phyloP scores from a whole-genome alignment of 2,329 filamentous ascomycete genomes.

The Fusarium incarnatum region DNA sequence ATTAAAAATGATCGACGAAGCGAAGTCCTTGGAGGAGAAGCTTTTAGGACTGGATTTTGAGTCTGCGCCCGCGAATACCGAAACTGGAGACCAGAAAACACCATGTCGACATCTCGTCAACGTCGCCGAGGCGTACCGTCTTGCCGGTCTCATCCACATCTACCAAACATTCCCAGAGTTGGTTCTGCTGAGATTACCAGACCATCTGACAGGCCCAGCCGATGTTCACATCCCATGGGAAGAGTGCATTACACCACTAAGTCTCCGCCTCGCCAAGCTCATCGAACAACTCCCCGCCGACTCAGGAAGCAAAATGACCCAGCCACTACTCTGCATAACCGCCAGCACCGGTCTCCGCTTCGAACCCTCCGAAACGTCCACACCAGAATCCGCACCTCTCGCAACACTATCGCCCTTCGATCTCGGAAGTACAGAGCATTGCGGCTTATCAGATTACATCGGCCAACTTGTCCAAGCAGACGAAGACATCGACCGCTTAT shows the following conservation, averaged over 20 bases:
- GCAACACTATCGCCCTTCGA: not conserved
- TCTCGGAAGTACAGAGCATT: constrained; percentile 15
- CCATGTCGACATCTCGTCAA: constrained; percentile 49
- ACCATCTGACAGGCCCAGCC: not conserved
- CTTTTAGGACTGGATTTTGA: constrained; percentile 48
- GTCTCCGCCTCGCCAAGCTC: constrained; percentile 45
- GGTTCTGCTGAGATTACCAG: constrained; percentile 47
- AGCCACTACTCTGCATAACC: constrained; percentile 51
- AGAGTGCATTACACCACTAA: constrained; percentile 49
- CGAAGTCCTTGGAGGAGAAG: constrained; percentile 49
- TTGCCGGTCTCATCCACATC: constrained; percentile 54
- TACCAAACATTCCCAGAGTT: constrained; percentile 55
- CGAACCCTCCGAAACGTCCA: not conserved
- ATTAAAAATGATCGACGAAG: constrained; percentile 48
- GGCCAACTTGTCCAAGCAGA: constrained; percentile 25
- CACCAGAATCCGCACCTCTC: not conserved
- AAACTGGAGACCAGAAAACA: constrained; percentile 47
- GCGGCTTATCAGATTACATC: constrained; percentile 31
- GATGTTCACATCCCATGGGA: constrained; percentile 46
- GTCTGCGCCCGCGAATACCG: constrained; percentile 24
- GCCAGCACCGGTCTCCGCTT: constrained; percentile 50
- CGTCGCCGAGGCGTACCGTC: constrained; percentile 54
- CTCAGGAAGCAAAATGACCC: constrained; percentile 52
- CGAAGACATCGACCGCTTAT: constrained; percentile 21
- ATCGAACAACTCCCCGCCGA: constrained; percentile 49